Evolutionary conservation across 225 moss, liverwort and hornwort species (phyloP).

Genomic region (Sphagnum contortum): DNA sequence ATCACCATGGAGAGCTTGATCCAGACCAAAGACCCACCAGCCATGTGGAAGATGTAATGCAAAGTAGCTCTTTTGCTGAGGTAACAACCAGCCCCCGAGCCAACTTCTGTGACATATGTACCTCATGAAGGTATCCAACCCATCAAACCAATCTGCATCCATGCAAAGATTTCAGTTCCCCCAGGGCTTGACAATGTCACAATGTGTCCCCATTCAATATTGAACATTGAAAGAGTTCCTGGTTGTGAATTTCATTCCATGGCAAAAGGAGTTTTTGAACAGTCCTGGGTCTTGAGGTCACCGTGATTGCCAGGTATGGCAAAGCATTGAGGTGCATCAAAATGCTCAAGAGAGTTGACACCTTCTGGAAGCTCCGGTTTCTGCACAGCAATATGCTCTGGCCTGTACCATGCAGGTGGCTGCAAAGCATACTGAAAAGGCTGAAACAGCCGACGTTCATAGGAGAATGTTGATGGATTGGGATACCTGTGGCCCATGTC

Average conservation of each 20-base stretch:
- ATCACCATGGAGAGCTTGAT: conserved; percentile 52
- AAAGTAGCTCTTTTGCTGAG: conserved; percentile 55
- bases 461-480: conserved; percentile 43
- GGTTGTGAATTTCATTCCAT: too few relatives aligned
- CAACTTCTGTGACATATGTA: conserved; percentile 53
- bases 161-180: too few relatives aligned
- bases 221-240: too few relatives aligned
- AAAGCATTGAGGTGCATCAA: conserved; percentile 51
- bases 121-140: conserved; percentile 59
- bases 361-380: conserved; percentile 42
- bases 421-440: conserved; percentile 58
- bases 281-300: conserved; percentile 1
- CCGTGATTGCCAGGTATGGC: conserved; percentile 59
- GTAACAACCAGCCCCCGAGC: conserved; percentile 48
- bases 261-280: too few relatives aligned
- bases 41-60: conserved; percentile 51
- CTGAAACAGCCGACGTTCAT: conserved; percentile 32
- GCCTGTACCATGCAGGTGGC: conserved; percentile 44
- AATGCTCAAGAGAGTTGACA: conserved; percentile 20
- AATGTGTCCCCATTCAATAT: too few relatives aligned
- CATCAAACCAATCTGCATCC: conserved; percentile 56
- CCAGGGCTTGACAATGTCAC: too few relatives aligned
- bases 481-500: conserved; percentile 25
- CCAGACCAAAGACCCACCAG: conserved; percentile 66
- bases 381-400: conserved; percentile 35